Evolutionary conservation across 148 eudicot genomes (phyloP), one percentile per base, ranked within the genome.

Genomic region (Heliamphora exappendiculata): DNA sequence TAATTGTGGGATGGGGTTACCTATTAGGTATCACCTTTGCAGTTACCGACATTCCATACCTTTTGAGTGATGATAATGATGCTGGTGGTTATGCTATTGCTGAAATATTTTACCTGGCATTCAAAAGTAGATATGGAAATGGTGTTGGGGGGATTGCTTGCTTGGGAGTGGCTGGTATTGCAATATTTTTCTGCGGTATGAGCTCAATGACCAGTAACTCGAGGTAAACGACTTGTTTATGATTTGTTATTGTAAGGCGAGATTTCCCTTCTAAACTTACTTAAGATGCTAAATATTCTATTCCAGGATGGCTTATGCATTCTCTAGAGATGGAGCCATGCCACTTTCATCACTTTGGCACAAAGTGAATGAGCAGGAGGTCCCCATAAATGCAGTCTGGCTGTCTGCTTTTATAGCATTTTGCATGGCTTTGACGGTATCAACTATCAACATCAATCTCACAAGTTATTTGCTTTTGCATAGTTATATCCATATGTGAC

Each of bases 311-410:
- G 96, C 86, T 51, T 95, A 91, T 82, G 97, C 99, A 50, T 95
- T 95, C 88, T 95, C 98, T 33, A 86, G 99, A 86, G 99, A 95
- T 80, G 99, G 99, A n/a, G 99, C 99, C 22, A 91, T 95, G 98
- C 99, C 98, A 53, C 87, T 89, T 58, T 93, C 99, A 45, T 55
- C 91, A 13, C 34, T 88, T 47, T 95, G 99, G 99, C 99, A 93
- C 79, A 88, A 91, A 80, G 98, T 95, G 53, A 95, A 93, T 76
- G 75, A 85, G 71, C 94, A 93, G 20, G 99, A 95, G 60, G 87
- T 95, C 81, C 99, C 99, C 59, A 54, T 93, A 47, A 81, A 95
- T 84, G 96, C 99, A 17, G 99, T 95, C 58, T 95, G 99, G 99
- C 79, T 85, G 81, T 93, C 98, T 36, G 97, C 89, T 70, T 70